A percentile compares a stretch with the other conserved stretches of the same genome.
These are phyloP conservation scores for Penicillium sp. DNA, from an alignment of 2,329 filamentous ascomycete genomes.

Conservation along the genomic window DNA sequence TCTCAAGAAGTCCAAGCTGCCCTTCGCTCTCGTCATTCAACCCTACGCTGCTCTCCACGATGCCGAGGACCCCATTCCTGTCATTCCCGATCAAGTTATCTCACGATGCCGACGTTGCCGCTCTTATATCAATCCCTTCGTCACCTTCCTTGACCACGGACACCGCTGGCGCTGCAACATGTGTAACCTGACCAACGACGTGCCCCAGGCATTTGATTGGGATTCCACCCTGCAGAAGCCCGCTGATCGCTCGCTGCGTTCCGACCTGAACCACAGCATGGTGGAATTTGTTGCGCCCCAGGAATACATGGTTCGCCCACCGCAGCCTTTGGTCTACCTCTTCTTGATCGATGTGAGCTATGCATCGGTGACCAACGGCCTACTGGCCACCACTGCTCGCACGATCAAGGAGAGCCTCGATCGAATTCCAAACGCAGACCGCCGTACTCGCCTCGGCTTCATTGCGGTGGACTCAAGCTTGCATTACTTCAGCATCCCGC, in stretches of 20 bases:
- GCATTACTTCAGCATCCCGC: slow-evolving; percentile 93
- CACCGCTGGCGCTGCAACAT: slow-evolving; percentile 99
- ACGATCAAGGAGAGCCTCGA: slow-evolving; percentile 95
- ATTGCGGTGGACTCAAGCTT: slow-evolving; percentile 92
- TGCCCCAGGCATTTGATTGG: slow-evolving; percentile 99
- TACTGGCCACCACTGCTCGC: slow-evolving; percentile 87
- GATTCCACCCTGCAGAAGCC: slow-evolving; percentile 88
- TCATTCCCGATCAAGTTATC: slow-evolving; percentile 96
- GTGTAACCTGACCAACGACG: slow-evolving; percentile 98
- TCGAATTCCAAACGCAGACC: slow-evolving; percentile 96
- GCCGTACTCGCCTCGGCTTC: slow-evolving; percentile 89
- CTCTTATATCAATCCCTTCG: slow-evolving; percentile 97
- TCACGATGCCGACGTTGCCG: slow-evolving; percentile 93
- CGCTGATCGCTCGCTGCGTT: slow-evolving; percentile 86
- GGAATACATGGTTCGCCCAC: slow-evolving; percentile 98
- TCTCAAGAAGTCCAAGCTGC: slow-evolving; percentile 94
- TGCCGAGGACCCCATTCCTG: slow-evolving; percentile 83
- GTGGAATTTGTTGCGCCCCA: slow-evolving; percentile 97
- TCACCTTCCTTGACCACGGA: slow-evolving; percentile 93
- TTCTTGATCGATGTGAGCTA: slow-evolving; percentile 96
- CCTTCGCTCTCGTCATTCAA: slow-evolving; percentile 93
- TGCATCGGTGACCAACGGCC: slow-evolving; percentile 81
- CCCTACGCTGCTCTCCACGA: slow-evolving; percentile 93
- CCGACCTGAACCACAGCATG: slow-evolving; percentile 93
- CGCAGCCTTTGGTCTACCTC: slow-evolving; percentile 91